Conservation (phyloP, 2,329 filamentous ascomycete genomes). For the Colletotrichum chrysophilum region DNA sequence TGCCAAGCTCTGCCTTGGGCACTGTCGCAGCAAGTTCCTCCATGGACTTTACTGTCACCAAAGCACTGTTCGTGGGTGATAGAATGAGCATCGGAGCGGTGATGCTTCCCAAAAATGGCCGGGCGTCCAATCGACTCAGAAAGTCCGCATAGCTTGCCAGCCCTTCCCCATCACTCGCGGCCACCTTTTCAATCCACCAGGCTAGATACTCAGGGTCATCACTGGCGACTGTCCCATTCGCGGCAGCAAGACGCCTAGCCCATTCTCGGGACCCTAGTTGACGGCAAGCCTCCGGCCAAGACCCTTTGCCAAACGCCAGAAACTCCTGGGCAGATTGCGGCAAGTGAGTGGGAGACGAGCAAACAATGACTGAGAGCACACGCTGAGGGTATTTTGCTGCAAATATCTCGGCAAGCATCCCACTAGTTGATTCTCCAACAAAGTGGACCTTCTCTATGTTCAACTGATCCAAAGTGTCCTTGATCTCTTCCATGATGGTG, state of each 20-base stretch:
- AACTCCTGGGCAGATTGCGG: background rate
- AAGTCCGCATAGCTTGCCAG: background rate
- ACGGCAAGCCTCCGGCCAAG: background rate
- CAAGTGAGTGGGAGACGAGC: background rate
- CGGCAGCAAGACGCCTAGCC: background rate
- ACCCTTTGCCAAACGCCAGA: background rate
- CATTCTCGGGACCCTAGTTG: background rate
- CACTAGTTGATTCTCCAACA: background rate
- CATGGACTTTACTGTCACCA: background rate
- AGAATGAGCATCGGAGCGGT: background rate
- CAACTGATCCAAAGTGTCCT: background rate
- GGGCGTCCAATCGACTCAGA: background rate
- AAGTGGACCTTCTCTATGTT: background rate
- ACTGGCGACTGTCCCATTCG: background rate
- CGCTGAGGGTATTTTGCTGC: background rate
- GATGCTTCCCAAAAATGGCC: background rate
- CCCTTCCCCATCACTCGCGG: background rate
- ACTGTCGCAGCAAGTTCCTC: background rate
- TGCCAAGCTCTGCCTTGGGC: background rate
- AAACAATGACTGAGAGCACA: background rate
- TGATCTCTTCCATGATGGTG: background rate
- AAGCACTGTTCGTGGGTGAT: background rate
- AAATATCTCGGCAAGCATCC: background rate
- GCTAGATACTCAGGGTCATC: background rate
- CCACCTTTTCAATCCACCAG: background rate